phyloP scores from a whole-genome alignment of 2,329 filamentous ascomycete species.

The Periconia digitata region DNA sequence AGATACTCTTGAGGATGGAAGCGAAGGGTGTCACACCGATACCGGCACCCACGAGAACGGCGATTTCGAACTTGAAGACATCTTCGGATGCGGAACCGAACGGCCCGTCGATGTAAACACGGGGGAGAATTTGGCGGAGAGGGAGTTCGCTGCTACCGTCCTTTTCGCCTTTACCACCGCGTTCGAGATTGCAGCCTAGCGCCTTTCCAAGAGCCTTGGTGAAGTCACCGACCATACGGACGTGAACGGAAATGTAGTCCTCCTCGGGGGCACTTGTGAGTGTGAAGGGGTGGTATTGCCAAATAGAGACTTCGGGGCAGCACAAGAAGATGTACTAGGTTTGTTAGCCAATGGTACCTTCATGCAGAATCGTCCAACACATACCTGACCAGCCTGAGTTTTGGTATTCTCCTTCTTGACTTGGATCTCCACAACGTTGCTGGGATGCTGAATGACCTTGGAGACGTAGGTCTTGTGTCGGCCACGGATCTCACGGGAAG shows the following conservation, averaged over 20 bases:
- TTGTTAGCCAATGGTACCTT: conserved; percentile 9
- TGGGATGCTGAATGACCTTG: conserved; percentile 86
- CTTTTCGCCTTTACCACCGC: conserved; percentile 49
- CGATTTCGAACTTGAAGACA: conserved; percentile 70
- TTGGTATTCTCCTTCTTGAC: conserved; percentile 89
- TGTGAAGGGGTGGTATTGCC: conserved; percentile 88
- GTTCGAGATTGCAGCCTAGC: conserved; percentile 74
- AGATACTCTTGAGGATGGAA: conserved; percentile 74
- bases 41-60: conserved; percentile 53
- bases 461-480: conserved; percentile 83
- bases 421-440: conserved; percentile 87
- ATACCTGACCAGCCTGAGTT: conserved; percentile 70
- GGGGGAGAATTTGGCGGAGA: conserved; percentile 72
- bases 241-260: conserved; percentile 85
- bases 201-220: conserved; percentile 69
- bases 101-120: conserved; percentile 81
- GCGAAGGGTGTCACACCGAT: conserved; percentile 57
- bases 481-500: conserved; percentile 76
- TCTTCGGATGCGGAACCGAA: conserved; percentile 86
- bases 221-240: conserved; percentile 81
- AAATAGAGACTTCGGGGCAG: conserved; percentile 81
- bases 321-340: conserved; percentile 79
- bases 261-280: conserved; percentile 85
- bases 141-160: conserved; percentile 69
- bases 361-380: conserved; percentile 2